Evolutionary conservation across 75 land plant species (phyloP), one percentile per base, ranked within the genome.

Genomic region (Cryptomeria japonica): DNA sequence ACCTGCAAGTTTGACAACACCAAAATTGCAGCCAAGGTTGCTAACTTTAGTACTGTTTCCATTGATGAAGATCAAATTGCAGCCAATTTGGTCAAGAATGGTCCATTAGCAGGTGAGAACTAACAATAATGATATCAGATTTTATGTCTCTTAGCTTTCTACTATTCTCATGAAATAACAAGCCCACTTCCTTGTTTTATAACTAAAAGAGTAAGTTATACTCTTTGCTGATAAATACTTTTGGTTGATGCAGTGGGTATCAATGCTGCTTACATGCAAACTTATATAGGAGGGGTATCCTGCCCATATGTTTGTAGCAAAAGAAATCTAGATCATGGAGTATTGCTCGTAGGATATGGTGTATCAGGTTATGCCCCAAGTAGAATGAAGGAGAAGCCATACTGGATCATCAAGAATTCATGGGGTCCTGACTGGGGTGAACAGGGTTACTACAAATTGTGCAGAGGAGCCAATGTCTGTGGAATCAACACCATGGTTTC

Each of bases 331-430:
- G 88, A 94, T 86, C 95, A 94, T 31, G 95, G 95, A 25, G 94
- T 94, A 8, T 86, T 93, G 84, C 88, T 94, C 34, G 95, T 94
- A 16, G 95, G 95, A 38, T 94, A 94, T 68, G 94, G 94, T 15
- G 80, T 89, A 12, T 80, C 87, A 31, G 95, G 93, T 12, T 93
- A 83, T 82, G 58, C 95, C 53, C 94, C 94, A n/a, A 79, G 89
- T 13, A 89, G 95, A 15, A 51, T 93, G 34, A 83, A 88, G 68
- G 79, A 96, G n/a, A 92, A 93, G 93, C 97, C 97, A 1, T 97
- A 94, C 87, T 97, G 99, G 99, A 94, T 97, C 72, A 94, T 97
- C 84, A 97, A 97, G 91, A 97, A 97, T 84, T 97, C 99, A 4
- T 97, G 99, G 99, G 99, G 99, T 8, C 78, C 92, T 72, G 44